Conservation (phyloP, 805 yeast genomes). For the Metschnikowia matae region DNA sequence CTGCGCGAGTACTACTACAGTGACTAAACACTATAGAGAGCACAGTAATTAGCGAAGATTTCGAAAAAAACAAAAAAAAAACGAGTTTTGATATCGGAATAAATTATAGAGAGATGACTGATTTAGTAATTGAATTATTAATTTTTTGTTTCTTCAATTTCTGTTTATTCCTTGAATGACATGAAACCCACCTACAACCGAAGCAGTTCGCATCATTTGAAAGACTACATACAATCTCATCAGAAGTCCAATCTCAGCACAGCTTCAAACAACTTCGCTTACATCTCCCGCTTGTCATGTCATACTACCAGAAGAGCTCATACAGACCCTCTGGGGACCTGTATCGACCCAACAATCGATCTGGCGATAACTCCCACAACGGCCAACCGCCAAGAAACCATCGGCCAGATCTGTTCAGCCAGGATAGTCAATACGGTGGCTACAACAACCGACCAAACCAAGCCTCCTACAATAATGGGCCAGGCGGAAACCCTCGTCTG, state of each 20-base stretch:
- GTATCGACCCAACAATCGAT: conserved; percentile 15
- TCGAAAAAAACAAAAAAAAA: too few relatives aligned
- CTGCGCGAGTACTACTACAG: background rate
- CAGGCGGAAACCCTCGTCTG: background rate
- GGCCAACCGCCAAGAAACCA: background rate
- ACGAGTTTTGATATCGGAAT: background rate
- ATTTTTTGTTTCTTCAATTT: too few relatives aligned
- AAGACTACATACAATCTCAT: background rate
- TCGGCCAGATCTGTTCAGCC: background rate
- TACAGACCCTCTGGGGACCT: conserved; percentile 16
- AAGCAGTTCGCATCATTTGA: background rate
- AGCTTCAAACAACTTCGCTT: background rate
- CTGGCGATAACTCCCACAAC: background rate
- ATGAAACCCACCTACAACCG: background rate
- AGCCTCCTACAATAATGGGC: background rate
- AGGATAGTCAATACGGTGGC: background rate
- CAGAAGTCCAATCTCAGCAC: background rate
- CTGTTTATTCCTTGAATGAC: too few relatives aligned
- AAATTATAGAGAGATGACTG: background rate
- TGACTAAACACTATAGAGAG: background rate
- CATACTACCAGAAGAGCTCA: conserved; percentile 13
- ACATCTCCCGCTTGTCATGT: conserved; percentile 7
- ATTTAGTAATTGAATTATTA: too few relatives aligned
- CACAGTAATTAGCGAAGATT: background rate
- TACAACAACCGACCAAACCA: background rate